Conservation (phyloP, 768 basidiomycete genomes). For the Clitopilus passeckerianus region DNA sequence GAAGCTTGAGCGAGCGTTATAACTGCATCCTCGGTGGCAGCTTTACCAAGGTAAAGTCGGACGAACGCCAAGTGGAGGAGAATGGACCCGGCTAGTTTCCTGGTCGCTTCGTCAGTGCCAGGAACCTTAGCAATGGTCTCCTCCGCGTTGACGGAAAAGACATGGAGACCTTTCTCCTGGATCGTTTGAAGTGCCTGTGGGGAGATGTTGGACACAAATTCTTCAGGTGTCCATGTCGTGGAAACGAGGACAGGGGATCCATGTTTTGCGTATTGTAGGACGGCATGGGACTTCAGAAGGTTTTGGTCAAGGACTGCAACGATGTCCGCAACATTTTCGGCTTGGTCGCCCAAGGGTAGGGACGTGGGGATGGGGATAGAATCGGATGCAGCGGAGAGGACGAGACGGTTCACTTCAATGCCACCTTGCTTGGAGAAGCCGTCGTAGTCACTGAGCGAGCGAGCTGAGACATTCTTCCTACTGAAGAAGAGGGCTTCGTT, state of each 20-base stretch:
- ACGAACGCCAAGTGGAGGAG: conserved; percentile 78
- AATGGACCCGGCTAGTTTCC: conserved; percentile 3
- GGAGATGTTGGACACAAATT: conserved; percentile 67
- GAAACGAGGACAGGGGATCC: conserved; percentile 70
- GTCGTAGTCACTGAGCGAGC: conserved; percentile 68
- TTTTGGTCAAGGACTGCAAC: conserved; percentile 69
- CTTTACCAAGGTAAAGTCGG: conserved; percentile 70
- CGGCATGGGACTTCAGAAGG: conserved; percentile 73
- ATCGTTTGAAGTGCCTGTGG: conserved; percentile 41
- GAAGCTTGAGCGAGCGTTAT: conserved; percentile 43
- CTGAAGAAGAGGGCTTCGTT: conserved; percentile 56
- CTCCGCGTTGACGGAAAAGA: conserved; percentile 60
- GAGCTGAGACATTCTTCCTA: conserved; percentile 46
- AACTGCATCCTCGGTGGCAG: conserved; percentile 50
- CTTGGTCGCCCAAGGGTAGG: conserved; percentile 49
- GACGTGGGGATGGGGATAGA: conserved; percentile 47
- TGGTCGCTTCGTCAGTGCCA: conserved; percentile 24
- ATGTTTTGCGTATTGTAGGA: conserved; percentile 61
- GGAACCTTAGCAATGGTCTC: conserved; percentile 40
- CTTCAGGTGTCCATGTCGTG: conserved; percentile 71
- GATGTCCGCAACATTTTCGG: conserved; percentile 57
- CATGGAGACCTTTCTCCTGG: conserved; percentile 43
- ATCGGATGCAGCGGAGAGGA: conserved; percentile 49
- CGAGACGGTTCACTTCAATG: conserved; percentile 60
- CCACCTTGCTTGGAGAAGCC: conserved; percentile 71